A percentile compares a stretch with the other conserved stretches of the same genome.
phyloP scores from a whole-genome alignment of 78 protist species.

The Dictyostelium firmibasis region DNA sequence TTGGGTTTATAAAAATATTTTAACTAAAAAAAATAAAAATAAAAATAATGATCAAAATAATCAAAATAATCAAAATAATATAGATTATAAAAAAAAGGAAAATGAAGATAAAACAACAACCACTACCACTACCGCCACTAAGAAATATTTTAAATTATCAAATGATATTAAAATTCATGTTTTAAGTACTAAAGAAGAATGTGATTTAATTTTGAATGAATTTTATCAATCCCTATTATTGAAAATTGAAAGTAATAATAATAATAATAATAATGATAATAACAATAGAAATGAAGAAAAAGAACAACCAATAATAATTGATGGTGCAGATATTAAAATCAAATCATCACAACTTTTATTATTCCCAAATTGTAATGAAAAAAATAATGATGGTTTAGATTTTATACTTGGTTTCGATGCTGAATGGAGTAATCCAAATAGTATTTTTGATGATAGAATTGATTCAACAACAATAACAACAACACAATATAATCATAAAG shows the following conservation, averaged over 20 bases:
- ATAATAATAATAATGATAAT: background rate
- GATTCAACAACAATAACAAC: background rate
- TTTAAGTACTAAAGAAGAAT: background rate
- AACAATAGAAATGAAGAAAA: background rate
- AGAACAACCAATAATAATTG: background rate
- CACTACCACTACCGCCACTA: too few relatives aligned
- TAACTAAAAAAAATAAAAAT: too few relatives aligned
- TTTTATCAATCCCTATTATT: constrained; percentile 9
- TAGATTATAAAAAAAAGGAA: background rate
- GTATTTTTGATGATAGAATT: background rate
- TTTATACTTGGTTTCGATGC: constrained; percentile 16
- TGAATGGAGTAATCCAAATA: background rate
- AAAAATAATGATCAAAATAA: too few relatives aligned
- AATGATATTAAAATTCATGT: constrained; percentile 18
- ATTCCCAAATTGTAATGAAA: constrained; percentile 4
- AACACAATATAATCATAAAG: background rate
- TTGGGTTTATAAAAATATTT: background rate
- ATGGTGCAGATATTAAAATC: background rate
- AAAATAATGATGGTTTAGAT: constrained; percentile 16
- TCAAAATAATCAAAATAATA: too few relatives aligned
- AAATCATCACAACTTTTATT: background rate
- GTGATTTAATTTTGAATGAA: background rate
- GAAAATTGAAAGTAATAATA: too few relatives aligned
- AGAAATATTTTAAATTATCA: constrained; percentile 36
- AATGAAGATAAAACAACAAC: too few relatives aligned